Conservation (phyloP, 2,329 filamentous ascomycete species). For the Colletotrichum graminicola region DNA sequence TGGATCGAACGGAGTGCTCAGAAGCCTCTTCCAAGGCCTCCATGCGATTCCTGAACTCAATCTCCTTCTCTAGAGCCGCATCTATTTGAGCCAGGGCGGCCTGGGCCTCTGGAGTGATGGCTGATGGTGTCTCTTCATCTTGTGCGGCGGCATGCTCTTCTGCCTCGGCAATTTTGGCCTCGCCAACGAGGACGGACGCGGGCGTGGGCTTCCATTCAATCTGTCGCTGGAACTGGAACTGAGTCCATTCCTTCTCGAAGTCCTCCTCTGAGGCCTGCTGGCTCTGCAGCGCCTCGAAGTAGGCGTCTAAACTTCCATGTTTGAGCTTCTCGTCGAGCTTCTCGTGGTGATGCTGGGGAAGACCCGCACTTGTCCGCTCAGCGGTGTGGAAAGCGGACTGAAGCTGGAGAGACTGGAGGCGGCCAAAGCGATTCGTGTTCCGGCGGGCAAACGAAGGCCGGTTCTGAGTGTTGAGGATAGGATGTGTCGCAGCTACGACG, state of each 20-base stretch:
- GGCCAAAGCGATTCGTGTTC: constrained; percentile 66
- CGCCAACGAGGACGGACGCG: constrained; percentile 69
- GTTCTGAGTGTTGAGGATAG: constrained; percentile 79
- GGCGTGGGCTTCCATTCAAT: constrained; percentile 86
- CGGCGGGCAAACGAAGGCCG: constrained; percentile 72
- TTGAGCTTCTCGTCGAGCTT: constrained; percentile 61
- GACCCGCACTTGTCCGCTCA: constrained; percentile 63
- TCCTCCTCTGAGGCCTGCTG: constrained; percentile 68
- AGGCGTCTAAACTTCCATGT: constrained; percentile 84
- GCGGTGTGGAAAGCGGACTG: constrained; percentile 80
- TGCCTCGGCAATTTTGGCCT: constrained; percentile 66
- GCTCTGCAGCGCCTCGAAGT: constrained; percentile 91
- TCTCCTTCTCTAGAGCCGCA: constrained; percentile 84
- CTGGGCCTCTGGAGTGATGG: constrained; percentile 61
- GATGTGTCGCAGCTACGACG: constrained; percentile 92
- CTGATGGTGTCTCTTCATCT: constrained; percentile 49
- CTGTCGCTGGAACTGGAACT: constrained; percentile 88
- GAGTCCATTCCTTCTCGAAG: constrained; percentile 86
- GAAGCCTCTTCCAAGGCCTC: constrained; percentile 58
- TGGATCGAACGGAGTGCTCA: constrained; percentile 55
- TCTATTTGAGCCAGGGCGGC: constrained; percentile 84
- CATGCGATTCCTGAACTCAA: constrained; percentile 65
- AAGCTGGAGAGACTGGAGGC: constrained; percentile 71
- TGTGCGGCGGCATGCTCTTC: constrained; percentile 48
- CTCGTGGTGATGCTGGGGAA: constrained; percentile 69